Conservation (phyloP, 345 rosid genomes). For the Salix suchowensis region DNA sequence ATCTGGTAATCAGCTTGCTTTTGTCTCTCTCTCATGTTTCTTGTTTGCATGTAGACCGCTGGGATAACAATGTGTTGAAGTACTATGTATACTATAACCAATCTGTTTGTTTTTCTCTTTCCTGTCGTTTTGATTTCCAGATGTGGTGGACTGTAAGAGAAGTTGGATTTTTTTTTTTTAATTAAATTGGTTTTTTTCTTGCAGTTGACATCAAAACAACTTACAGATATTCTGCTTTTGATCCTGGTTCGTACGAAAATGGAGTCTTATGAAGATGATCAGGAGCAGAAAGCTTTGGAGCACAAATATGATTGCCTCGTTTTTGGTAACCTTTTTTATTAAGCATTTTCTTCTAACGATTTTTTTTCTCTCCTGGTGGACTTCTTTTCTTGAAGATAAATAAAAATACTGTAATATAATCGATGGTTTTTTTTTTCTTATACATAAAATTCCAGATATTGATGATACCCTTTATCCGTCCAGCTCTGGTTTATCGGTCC, state of each 20-base stretch:
- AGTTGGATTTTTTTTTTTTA: too few relatives aligned
- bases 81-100: too few relatives aligned
- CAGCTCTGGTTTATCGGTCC: conserved; percentile 19
- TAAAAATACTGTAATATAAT: not conserved
- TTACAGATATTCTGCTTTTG: too few relatives aligned
- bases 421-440: not conserved
- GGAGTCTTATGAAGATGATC: conserved; percentile 13
- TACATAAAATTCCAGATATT: conserved; percentile 18
- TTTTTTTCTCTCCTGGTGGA: not conserved
- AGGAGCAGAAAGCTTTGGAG: not conserved
- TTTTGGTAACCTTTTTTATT: conserved; percentile 18
- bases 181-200: too few relatives aligned
- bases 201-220: too few relatives aligned
- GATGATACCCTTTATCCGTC: conserved; percentile 33
- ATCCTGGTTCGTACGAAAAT: not conserved
- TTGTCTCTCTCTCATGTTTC: not conserved
- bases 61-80: too few relatives aligned
- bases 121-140: too few relatives aligned
- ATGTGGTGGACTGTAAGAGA: too few relatives aligned
- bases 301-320: conserved; percentile 26
- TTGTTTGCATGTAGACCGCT: too few relatives aligned
- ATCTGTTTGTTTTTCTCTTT: too few relatives aligned
- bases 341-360: not conserved
- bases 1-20: not conserved
- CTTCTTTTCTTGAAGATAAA: not conserved